Conservation (phyloP, 768 basidiomycete species). For the Daedaleopsis nitida region DNA sequence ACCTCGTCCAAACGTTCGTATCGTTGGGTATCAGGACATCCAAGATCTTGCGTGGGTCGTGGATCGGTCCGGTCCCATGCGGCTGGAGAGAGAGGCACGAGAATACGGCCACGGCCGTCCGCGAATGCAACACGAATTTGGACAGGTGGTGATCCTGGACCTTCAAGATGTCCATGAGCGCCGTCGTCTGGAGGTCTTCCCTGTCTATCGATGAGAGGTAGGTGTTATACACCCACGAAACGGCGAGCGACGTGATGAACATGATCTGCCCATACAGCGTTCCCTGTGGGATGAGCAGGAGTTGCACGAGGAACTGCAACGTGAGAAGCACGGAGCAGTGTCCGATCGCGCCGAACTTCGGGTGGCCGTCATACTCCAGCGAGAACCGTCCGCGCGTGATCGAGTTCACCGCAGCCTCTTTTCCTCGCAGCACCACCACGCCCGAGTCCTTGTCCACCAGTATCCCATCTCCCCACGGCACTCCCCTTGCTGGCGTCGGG, state of each 20-base stretch:
- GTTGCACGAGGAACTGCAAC: conserved; percentile 16
- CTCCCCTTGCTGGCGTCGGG: conserved; percentile 12
- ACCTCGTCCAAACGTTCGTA: conserved; percentile 11
- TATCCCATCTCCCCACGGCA: conserved; percentile 10
- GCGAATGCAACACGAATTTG: conserved; percentile 7
- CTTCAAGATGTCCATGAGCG: conserved; percentile 4
- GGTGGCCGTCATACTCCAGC: conserved; percentile 6
- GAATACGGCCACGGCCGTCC: conserved; percentile 16
- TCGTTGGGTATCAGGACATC: conserved; percentile 17
- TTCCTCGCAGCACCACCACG: conserved; percentile 15
- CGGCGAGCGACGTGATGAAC: conserved; percentile 19
- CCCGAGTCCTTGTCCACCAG: conserved; percentile 7
- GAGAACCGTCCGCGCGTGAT: conserved; percentile 18
- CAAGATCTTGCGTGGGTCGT: conserved; percentile 8
- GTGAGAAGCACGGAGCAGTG: conserved; percentile 12
- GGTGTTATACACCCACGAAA: conserved; percentile 20
- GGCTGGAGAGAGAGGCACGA: conserved; percentile 6
- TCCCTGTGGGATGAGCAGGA: conserved; percentile 20
- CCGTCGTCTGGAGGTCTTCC: conserved; percentile 17
- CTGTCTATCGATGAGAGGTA: conserved; percentile 20
- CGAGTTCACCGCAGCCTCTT: conserved; percentile 16
- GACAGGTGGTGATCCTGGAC: not conserved
- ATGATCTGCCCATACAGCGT: conserved; percentile 18
- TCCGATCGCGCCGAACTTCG: conserved; percentile 11
- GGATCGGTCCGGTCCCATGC: not conserved